Evolutionary conservation across 2,329 filamentous ascomycete species (phyloP), one percentile per base, ranked within the genome.

Genomic region (Penicillium crustosum): DNA sequence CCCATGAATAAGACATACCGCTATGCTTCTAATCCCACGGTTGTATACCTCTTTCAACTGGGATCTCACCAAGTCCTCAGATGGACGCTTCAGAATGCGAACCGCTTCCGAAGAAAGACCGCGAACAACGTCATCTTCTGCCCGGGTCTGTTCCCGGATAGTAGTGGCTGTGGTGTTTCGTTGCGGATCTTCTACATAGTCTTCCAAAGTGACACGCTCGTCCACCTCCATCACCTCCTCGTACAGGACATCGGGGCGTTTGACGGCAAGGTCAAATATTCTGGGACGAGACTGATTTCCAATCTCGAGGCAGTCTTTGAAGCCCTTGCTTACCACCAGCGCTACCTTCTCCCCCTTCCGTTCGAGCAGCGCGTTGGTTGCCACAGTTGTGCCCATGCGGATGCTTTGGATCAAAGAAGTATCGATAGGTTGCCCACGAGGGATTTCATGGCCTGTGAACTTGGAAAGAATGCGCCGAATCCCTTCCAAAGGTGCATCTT

Each of bases 381-480:
- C 93, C 13, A 97, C 92, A 0, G 93, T 97, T 1, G 93, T 97
- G 44, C 93, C 93, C 93, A 97, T 97, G 48, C 93, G 88, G 72
- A 97, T 96, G 55, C 89, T 92, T 66, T 94, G 90, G 66, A 97
- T 95, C 69, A 87, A 78, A 19, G 86, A 85, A 1, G 92, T 96
- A 73, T 96, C 91, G 9, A 96, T 79, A 1, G 89, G 80, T 71
- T 92, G 81, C 27, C 91, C 91, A 48, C 92, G 86, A 4, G 90
- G 90, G 44, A 95, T 92, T 5, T 93, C 87, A 57, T 83, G 82
- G 53, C 83, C 82, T 2, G 87, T 85, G 74, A 95, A 95, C 66
- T 86, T 87, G 64, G 88, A 88, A 75, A 96, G 86, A 56, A 96
- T 87, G 57, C 93, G 87, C 17, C 93, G 86, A 70, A 96, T 96